Evolutionary conservation across 441 rosid species (phyloP).

Genomic region (Dalechampia spathulata): DNA sequence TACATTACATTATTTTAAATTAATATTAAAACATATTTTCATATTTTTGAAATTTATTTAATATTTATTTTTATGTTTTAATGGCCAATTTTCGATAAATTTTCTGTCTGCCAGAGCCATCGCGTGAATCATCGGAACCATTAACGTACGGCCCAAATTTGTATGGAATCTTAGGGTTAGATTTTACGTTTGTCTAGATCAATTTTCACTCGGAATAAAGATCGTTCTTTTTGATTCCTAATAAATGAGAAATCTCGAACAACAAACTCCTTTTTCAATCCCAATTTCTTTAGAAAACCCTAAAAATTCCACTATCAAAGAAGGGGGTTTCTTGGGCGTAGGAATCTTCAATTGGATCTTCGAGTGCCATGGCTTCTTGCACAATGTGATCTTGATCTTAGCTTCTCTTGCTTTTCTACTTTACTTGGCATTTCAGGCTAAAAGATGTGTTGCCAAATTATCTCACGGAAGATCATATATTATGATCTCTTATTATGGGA

Average conservation of each 20-base stretch:
- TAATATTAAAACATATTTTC: too few relatives aligned
- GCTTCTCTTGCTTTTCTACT: conserved; percentile 55
- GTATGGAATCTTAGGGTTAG: too few relatives aligned
- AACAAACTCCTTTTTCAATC: conserved; percentile 25
- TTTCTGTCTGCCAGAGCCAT: too few relatives aligned
- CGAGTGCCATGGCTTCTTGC: conserved; percentile 78
- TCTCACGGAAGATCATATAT: conserved; percentile 68
- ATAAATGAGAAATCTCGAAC: conserved; percentile 32
- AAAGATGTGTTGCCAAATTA: conserved; percentile 57
- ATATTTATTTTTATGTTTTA: too few relatives aligned
- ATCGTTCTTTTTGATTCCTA: too few relatives aligned
- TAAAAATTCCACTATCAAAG: conserved; percentile 21
- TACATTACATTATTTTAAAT: too few relatives aligned
- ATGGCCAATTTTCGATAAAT: too few relatives aligned
- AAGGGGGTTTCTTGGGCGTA: conserved; percentile 18
- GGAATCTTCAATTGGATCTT: conserved; percentile 45
- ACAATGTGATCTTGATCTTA: conserved; percentile 45
- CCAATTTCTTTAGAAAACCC: conserved; percentile 29
- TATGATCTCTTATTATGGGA: conserved; percentile 68
- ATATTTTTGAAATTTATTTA: too few relatives aligned
- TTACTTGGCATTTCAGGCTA: conserved; percentile 64
- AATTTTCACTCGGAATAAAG: too few relatives aligned
- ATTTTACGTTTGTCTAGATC: too few relatives aligned
- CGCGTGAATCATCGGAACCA: too few relatives aligned
- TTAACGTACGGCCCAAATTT: too few relatives aligned